A percentile compares a stretch with the other conserved stretches of the same genome.
These are phyloP conservation scores for Combretum micranthum DNA, from an alignment of 345 rosid genomes.

Conservation along the genomic window DNA sequence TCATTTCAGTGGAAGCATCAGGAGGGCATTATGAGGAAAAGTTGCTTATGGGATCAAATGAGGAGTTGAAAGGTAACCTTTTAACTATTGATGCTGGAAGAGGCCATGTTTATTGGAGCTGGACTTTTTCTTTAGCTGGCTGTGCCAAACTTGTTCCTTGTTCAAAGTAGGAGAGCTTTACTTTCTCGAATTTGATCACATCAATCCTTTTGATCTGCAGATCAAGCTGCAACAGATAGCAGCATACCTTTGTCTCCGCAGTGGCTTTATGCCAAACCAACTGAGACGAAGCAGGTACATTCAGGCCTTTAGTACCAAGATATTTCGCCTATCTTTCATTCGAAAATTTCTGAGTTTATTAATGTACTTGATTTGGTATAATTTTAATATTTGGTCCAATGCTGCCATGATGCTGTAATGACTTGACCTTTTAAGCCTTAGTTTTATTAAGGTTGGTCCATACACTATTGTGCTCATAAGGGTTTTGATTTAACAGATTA, in stretches of 20 bases:
- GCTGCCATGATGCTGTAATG: too few species aligned
- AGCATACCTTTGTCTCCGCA: slow-evolving; percentile 94
- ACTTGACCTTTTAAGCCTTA: too few species aligned
- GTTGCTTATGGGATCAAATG: slow-evolving; percentile 20
- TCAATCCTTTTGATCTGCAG: slow-evolving; percentile 33
- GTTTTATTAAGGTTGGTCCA: too few species aligned
- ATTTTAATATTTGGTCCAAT: too few species aligned
- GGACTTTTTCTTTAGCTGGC: neutral
- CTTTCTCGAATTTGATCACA: neutral
- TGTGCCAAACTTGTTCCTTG: neutral
- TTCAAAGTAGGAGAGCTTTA: neutral
- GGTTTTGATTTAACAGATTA: too few species aligned
- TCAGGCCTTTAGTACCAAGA: neutral
- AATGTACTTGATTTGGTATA: too few species aligned
- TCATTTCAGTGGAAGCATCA: slow-evolving; percentile 26
- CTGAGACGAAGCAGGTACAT: slow-evolving; percentile 47
- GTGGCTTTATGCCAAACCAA: slow-evolving; percentile 83
- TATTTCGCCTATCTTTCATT: neutral
- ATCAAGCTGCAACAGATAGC: slow-evolving; percentile 56
- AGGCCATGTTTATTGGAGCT: too few species aligned
- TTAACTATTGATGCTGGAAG: neutral
- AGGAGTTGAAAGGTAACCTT: slow-evolving; percentile 43
- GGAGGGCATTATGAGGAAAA: slow-evolving; percentile 41
- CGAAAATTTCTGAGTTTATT: neutral
- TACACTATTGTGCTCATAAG: too few species aligned